phyloP scores from a whole-genome alignment of 129 eudicot species.

The Helichrysum umbraculigerum region DNA sequence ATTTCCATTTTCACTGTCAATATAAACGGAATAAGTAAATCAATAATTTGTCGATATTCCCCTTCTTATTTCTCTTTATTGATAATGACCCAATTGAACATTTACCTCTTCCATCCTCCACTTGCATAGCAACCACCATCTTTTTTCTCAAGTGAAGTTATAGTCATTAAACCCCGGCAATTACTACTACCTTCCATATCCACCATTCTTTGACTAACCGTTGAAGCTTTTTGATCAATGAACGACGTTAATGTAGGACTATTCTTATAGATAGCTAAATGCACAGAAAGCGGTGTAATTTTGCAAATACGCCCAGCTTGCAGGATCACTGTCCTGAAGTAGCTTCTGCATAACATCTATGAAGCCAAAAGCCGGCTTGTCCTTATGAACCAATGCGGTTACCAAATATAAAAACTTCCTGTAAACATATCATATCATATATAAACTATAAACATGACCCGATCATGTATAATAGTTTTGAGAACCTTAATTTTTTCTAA shows the following conservation, averaged over 20 bases:
- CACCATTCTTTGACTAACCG: constrained; percentile 56
- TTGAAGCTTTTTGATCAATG: constrained; percentile 32
- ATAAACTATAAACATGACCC: neutral
- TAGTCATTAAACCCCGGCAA: constrained; percentile 30
- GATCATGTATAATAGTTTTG: no score
- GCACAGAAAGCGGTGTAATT: constrained; percentile 29
- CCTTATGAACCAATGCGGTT: neutral
- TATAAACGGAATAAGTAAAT: constrained; percentile 8
- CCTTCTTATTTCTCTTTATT: no score
- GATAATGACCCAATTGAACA: neutral
- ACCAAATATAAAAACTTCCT: neutral
- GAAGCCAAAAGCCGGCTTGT: neutral
- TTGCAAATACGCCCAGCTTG: constrained; percentile 49
- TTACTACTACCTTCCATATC: constrained; percentile 46
- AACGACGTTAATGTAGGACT: constrained; percentile 26
- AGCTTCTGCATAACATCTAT: constrained; percentile 39
- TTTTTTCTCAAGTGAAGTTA: constrained; percentile 51
- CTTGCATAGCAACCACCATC: constrained; percentile 65
- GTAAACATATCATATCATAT: neutral
- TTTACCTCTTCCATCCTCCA: constrained; percentile 91
- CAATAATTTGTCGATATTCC: no score
- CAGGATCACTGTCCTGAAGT: constrained; percentile 51
- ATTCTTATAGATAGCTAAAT: constrained; percentile 22
- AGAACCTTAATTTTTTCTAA: no score
- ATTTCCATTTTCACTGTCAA: constrained; percentile 84